Evolutionary conservation across 306 rosid genomes (phyloP).

Genomic region (Erythrophleum fordii): DNA sequence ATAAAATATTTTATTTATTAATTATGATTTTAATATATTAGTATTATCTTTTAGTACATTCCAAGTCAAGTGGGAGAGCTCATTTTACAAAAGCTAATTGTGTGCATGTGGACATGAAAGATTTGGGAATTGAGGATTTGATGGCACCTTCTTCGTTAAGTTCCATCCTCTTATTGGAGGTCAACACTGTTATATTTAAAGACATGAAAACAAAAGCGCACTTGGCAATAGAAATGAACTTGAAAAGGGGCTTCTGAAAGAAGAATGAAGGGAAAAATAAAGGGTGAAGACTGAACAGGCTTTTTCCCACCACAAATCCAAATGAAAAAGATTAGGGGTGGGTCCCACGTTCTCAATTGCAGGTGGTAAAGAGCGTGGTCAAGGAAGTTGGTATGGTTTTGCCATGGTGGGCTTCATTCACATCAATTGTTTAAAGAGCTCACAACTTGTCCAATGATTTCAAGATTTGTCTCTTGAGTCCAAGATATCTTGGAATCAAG

Average conservation of each 20-base stretch:
- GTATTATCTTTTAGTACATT: too few species aligned
- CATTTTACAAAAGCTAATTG: too few species aligned
- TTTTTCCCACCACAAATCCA: constrained; percentile 30
- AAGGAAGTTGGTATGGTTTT: constrained; percentile 8
- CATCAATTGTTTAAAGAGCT: constrained; percentile 24
- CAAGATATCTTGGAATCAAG: too few species aligned
- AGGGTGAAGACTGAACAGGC: neutral
- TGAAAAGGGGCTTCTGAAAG: constrained; percentile 21
- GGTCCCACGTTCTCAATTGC: constrained; percentile 38
- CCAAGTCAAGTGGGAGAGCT: too few species aligned
- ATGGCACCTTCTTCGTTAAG: constrained; percentile 18
- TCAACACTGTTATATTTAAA: constrained; percentile 37
- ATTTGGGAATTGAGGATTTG: neutral
- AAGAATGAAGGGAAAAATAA: constrained; percentile 10
- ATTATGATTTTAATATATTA: too few species aligned
- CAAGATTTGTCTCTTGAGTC: constrained; percentile 53
- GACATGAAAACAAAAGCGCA: constrained; percentile 41
- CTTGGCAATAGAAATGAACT: constrained; percentile 20
- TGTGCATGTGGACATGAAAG: constrained; percentile 10
- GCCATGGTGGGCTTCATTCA: constrained; percentile 17
- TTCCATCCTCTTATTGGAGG: constrained; percentile 27
- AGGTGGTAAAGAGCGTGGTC: too few species aligned
- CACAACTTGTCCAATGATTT: constrained; percentile 48
- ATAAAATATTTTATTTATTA: too few species aligned
- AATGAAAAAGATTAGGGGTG: constrained; percentile 32